Conservation (phyloP, 352 stramenopile species). For the Globisporangium barbulae region DNA sequence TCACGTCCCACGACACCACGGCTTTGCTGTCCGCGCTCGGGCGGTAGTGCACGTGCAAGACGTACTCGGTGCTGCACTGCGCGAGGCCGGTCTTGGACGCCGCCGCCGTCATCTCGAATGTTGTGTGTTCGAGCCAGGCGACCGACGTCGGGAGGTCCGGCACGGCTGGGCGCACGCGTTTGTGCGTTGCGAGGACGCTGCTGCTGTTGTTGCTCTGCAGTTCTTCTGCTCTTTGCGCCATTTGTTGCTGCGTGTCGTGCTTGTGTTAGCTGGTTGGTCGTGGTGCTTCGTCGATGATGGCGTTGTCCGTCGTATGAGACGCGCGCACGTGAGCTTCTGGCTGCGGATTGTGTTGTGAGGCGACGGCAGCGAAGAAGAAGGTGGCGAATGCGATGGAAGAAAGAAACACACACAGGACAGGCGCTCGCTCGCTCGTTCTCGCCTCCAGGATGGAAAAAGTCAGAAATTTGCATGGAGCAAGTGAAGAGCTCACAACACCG, state of each 20-base stretch:
- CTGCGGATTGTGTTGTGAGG: not conserved
- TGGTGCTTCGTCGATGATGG: no score
- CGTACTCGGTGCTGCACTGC: slow-evolving; percentile 7
- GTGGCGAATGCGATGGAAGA: no score
- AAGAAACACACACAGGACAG: no score
- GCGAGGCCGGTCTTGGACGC: slow-evolving; percentile 1
- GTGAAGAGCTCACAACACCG: no score
- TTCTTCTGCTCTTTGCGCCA: not conserved
- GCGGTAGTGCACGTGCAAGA: slow-evolving; percentile 1
- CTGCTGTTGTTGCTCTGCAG: not conserved
- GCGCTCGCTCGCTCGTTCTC: no score
- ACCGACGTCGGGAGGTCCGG: slow-evolving; percentile 1
- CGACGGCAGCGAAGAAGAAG: not conserved
- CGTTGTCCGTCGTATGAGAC: no score
- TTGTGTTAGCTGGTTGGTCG: not conserved
- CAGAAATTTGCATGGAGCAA: no score
- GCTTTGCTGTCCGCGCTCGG: not conserved
- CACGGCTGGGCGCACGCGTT: not conserved
- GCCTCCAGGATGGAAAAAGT: no score
- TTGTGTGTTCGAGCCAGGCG: slow-evolving; percentile 11
- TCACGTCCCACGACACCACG: not conserved
- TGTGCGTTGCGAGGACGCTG: not conserved
- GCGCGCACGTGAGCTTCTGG: not conserved
- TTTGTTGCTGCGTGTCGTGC: not conserved
- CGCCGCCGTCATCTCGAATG: slow-evolving; percentile 9